phyloP scores from a whole-genome alignment of 306 rosid species.

The Sicyos edulis region DNA sequence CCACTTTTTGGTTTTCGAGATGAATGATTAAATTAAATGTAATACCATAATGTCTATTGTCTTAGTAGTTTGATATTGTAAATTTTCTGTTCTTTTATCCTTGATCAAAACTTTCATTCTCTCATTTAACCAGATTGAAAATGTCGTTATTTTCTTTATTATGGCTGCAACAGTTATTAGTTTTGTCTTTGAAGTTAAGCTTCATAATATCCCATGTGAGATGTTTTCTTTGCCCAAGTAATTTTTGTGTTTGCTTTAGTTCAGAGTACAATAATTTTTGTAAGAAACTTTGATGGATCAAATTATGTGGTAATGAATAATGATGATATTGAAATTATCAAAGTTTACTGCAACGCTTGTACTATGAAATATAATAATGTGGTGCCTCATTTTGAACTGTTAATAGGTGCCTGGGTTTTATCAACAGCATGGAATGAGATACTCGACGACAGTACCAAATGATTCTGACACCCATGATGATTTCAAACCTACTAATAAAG shows the following conservation, averaged over 20 bases:
- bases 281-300: not conserved
- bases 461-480: constrained; percentile 84
- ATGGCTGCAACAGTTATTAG: not conserved
- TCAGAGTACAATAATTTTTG: not conserved
- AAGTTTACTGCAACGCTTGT: not conserved
- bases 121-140: not conserved
- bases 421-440: constrained; percentile 40
- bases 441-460: constrained; percentile 37
- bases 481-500: constrained; percentile 69
- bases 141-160: not conserved
- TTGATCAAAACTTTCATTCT: not conserved
- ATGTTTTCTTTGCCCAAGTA: not conserved
- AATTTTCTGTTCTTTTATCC: not conserved
- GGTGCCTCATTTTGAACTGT: constrained; percentile 10
- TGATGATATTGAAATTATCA: not conserved
- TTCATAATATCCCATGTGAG: constrained; percentile 8
- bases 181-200: not conserved
- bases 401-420: constrained; percentile 42
- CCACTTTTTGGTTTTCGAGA: not conserved
- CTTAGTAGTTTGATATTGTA: not conserved
- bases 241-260: not conserved
- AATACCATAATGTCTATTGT: too few species aligned
- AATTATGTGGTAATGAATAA: not conserved
- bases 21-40: not conserved
- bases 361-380: not conserved